Base-by-base conservation (phyloP, 2,329 filamentous ascomycete species). In the Aureobasidium sp. region DNA sequence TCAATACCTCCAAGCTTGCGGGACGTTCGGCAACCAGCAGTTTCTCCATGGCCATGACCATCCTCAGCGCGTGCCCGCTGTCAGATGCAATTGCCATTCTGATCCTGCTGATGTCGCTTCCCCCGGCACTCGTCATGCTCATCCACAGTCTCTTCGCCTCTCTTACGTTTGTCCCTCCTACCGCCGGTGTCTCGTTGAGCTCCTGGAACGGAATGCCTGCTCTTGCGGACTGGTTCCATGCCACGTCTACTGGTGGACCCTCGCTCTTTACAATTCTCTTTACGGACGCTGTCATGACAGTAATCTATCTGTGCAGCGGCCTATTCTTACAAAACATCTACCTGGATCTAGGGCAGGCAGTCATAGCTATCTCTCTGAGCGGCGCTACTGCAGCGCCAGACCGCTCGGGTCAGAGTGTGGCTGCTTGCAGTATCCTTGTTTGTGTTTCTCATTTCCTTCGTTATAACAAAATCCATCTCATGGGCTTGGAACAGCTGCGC, bases 71-170 rank as follows among this genome's bases (percentile, higher is more conserved):
- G 58, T 93, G 92, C 70, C 93, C 93, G 60, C 86, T 96, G 72
- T 89, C 91, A 78, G 93, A 97, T 78, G 96, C 93, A 64, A 90
- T 97, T 76, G 91, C 93, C 73, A 96, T 97, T 71, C 86, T 97
- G 74, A 96, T 97, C 76, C 89, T 97, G 70, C 84, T 97, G 68
- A 89, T 97, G 76, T 92, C 96, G 73, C 85, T 97, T 10, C 92
- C 93, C 34, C 90, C 92, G 26, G 87, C 93, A 70, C 87, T 93
- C 63, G 83, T 97, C 70, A 93, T 91, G 66, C 82, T 91, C 74
- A 90, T 96, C 70, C 95, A 97, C 76, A 87, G 91, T 72, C 84
- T 96, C 67, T 97, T 97, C 77, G 91, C 93, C 68, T 87, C 91
- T 67, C 83, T 97, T 72, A 97, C 92, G 52, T 95, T 97, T 72